Conservation (phyloP, 768 basidiomycete genomes). For the Melanogaster broomeanus region DNA sequence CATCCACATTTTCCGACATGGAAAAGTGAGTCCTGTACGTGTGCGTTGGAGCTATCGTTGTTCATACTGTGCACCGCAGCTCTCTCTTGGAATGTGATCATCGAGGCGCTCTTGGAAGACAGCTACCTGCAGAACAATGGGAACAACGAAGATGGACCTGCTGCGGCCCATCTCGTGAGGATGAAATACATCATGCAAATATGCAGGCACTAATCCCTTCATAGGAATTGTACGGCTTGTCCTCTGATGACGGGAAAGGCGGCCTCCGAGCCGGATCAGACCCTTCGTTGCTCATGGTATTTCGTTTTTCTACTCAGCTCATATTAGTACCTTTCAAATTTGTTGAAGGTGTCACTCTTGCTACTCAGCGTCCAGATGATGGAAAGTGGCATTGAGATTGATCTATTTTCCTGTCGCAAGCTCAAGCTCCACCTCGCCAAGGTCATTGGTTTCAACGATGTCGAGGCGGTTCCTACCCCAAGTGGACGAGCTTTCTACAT, state of each 20-base stretch:
- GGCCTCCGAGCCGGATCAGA: slow-evolving; percentile 30
- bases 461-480: slow-evolving; percentile 45
- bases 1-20: slow-evolving; percentile 68
- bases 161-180: slow-evolving; percentile 44
- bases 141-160: slow-evolving; percentile 40
- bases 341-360: slow-evolving; percentile 52
- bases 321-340: not conserved
- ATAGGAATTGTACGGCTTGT: slow-evolving; percentile 49
- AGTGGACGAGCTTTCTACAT: slow-evolving; percentile 55
- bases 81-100: slow-evolving; percentile 62
- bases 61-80: slow-evolving; percentile 39
- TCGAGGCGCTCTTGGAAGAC: slow-evolving; percentile 59
- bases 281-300: slow-evolving; percentile 27
- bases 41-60: not conserved
- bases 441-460: slow-evolving; percentile 56
- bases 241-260: slow-evolving; percentile 23
- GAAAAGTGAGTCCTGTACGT: slow-evolving; percentile 47
- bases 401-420: slow-evolving; percentile 52
- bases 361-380: slow-evolving; percentile 67
- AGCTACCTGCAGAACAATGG: slow-evolving; percentile 44
- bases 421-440: slow-evolving; percentile 54
- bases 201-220: not conserved
- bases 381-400: slow-evolving; percentile 58
- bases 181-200: not conserved
- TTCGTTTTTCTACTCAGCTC: not conserved